phyloP scores from a whole-genome alignment of 140 eudicot genomes.

The Anethum foeniculum region DNA sequence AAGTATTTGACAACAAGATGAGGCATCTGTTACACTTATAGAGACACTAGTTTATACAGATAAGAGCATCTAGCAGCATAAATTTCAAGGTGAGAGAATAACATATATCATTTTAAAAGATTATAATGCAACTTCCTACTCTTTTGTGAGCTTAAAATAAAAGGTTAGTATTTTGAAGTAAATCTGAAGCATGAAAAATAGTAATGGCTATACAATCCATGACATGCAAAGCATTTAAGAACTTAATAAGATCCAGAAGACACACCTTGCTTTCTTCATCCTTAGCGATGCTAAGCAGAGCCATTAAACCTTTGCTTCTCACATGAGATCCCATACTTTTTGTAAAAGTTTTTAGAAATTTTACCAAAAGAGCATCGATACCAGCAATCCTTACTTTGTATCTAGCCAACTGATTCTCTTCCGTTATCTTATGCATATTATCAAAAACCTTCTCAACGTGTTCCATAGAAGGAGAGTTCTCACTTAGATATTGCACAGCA shows the following conservation, averaged over 20 bases:
- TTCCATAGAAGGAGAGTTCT: constrained; percentile 23
- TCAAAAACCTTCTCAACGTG: constrained; percentile 24
- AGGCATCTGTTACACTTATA: not conserved
- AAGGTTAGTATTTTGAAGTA: not conserved
- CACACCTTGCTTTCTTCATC: constrained; percentile 41
- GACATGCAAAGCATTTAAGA: not conserved
- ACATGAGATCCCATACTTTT: constrained; percentile 24
- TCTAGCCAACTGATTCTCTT: constrained; percentile 33
- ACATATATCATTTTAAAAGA: not conserved
- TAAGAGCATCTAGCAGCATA: not conserved
- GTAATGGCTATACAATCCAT: not conserved
- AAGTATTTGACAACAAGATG: not conserved
- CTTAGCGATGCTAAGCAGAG: constrained; percentile 33
- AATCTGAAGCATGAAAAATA: not conserved
- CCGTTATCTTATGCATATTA: constrained; percentile 24
- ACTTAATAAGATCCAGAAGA: not conserved
- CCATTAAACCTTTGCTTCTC: constrained; percentile 36
- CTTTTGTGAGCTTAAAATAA: not conserved
- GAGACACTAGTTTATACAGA: not conserved
- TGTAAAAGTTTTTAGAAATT: constrained; percentile 21
- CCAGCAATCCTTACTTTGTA: constrained; percentile 35
- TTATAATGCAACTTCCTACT: not conserved
- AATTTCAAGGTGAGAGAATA: not conserved
- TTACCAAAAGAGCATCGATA: constrained; percentile 16
- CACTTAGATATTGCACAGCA: constrained; percentile 21